Conservation (phyloP, 2,329 filamentous ascomycete species). For the Xylariaceae sp. region DNA sequence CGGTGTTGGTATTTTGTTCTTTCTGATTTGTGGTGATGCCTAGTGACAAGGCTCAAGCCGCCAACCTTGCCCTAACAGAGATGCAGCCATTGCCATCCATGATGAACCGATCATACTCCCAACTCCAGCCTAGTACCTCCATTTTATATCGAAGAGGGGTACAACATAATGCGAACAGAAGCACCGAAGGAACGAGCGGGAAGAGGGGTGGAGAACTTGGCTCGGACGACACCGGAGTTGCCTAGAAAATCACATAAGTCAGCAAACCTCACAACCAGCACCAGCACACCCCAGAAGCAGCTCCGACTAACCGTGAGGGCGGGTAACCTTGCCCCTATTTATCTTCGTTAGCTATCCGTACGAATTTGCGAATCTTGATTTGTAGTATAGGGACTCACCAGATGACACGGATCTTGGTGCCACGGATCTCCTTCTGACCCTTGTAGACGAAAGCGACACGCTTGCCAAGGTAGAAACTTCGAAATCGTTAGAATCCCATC, state of each 20-base stretch:
- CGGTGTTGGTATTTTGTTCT: conserved; percentile 34
- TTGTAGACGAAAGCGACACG: conserved; percentile 98
- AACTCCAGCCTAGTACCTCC: conserved; percentile 52
- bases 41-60: conserved; percentile 35
- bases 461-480: conserved; percentile 94
- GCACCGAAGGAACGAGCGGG: conserved; percentile 95
- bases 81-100: conserved; percentile 44
- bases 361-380: not conserved
- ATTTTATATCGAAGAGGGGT: conserved; percentile 92
- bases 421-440: conserved; percentile 87
- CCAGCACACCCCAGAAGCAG: not conserved
- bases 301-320: conserved; percentile 67
- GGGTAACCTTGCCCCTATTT: conserved; percentile 79
- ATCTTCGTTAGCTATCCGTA: conserved; percentile 7
- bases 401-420: conserved; percentile 98
- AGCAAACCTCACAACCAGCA: conserved; percentile 14
- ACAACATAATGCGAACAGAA: conserved; percentile 94
- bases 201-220: conserved; percentile 94
- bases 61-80: conserved; percentile 49
- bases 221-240: conserved; percentile 96
- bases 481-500: conserved; percentile 20
- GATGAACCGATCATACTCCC: conserved; percentile 55
- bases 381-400: conserved; percentile 43
- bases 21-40: conserved; percentile 32
- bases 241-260: conserved; percentile 44